Base-by-base conservation (phyloP, 768 basidiomycete genomes). In the Tubosaeta sp. region DNA sequence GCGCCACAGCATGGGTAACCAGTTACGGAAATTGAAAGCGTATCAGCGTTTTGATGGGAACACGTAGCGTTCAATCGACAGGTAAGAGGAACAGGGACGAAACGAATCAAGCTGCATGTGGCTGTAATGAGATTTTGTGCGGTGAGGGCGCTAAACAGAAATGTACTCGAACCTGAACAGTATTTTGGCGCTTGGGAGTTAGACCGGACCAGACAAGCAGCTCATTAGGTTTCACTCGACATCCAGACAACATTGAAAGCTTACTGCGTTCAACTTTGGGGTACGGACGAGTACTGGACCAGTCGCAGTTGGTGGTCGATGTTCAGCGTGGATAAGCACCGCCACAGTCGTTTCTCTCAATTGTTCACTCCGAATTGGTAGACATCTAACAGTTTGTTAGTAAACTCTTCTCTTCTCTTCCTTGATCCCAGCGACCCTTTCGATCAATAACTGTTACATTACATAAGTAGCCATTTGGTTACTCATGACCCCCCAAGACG, bases 401-500 rank as follows among this genome's bases (percentile, higher is more conserved):
- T n/a, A n/a, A n/a, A n/a, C n/a, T 33, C 34, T 35, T n/a, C 16
- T 35, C 16, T 35, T 16, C 16, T 35, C 34, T 16, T 35, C 34
- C 34, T 35, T 35, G 9, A 12, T 33, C 9, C 33, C 33, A 37
- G 16, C n/a, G 35, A n/a, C 35, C 37, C 34, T 14, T 16, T 14
- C 14, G 34, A 6, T 38, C 27, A 8, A 29, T 29, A 4, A 5
- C 8, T 8, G 27, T 29, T 19, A 25, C 12, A 12, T 42, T 42
- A 42, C 25, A 22, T 42, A 42, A 42, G 41, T 4, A 22, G n/a
- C n/a, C n/a, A n/a, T n/a, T n/a, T n/a, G n/a, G n/a, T n/a, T 13
- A 22, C 9, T 22, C n/a, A 29, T 29, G 27, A 85, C 83, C 14
- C 55, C 81, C 16, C 63, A 69, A 19, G 65, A 73, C 16, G 70